Base-by-base conservation (phyloP, 352 stramenopile genomes). In the Phytophthora pistaciae region DNA sequence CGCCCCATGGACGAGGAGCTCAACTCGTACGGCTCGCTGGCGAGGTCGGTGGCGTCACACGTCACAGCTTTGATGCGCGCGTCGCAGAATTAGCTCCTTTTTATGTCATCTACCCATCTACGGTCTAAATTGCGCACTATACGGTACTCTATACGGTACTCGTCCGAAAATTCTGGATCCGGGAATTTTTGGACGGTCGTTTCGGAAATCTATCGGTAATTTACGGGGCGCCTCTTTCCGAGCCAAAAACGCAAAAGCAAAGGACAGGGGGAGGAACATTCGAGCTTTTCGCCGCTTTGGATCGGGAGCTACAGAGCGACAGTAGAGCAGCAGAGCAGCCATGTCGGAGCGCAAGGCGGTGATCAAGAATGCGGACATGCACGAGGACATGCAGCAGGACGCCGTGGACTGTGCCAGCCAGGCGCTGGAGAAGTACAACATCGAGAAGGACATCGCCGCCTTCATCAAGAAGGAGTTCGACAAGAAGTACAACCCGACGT, bases 291-390 rank as follows among this genome's bases (percentile, higher is more conserved):
- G 61, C 61, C 38, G 55, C 46, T 40, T 56, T 56, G 31, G 60
- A 68, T 65, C 58, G 66, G 58, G 29, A 61, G 53, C 50, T 72
- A 63, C 50, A 55, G 44, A 42, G 36, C 8, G 2, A 16, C 36
- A 46, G 38, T n/a, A n/a, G n/a, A n/a, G n/a, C n/a, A n/a, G n/a
- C 42, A 49, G 42, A 5, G 42, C 14, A 64, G 54, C 66, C 62
- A 97, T 96, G 90, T 90, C 91, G 74, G 92, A 98, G 90, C 88
- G 96, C 86, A 99, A 99, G 87, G 97, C 98, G n/a, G 97, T 99
- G 50, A 99, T 99, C 79, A 99, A 99, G 86, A 99, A 99, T 88
- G 98, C 98, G 50, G 98, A 99, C 83, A 99, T 99, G 98, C 96
- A 97, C 42, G 98, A 99, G 79, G 95, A 99, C 77, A 99, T 99